Evolutionary conservation across 208 protist species (phyloP), one percentile per base, ranked within the genome.

Genomic region (Angomonas ambiguus): DNA sequence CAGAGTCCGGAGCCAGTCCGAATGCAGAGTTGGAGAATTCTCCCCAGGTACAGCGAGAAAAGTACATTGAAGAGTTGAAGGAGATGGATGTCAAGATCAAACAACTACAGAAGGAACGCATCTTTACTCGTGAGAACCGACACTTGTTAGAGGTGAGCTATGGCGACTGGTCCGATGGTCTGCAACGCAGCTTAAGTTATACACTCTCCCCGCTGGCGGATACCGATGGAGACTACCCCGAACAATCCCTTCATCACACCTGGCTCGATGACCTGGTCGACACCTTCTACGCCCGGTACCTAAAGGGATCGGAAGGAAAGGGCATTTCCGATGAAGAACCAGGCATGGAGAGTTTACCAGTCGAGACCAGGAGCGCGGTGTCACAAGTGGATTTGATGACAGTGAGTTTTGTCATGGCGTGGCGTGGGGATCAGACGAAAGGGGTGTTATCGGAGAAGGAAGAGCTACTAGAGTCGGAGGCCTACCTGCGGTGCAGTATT

Each of bases 221-320:
- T 34, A 81, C 80, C 2, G 84, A 91, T 31, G 88, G 88, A 53
- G 69, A 77, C 56, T 94, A 85, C 73, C 72, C 80, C 2, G 16
- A 38, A 2, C 10, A 20, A 2, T 28, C 31, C 45, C 59, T 18
- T 1, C 58, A 62, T 11, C 70, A 65, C 35, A 74, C 61, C 60
- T 93, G 87, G 87, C 60, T 90, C 0, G 69, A 88, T 61, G 74
- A 66, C 16, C 72, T 93, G 18, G 35, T 88, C 30, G 24, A 42
- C 11, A 41, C 28, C 22, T 87, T 85, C 41, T 67, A 11, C 33
- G 62, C 51, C 30, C n/a, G 25, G 34, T 18, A 30, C 32, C 63
- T 2, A 13, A 20, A 11, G 58, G 25, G 18, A 32, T 45, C 16
- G 53, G n/a, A 25, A 18, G 35, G 32, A 13, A 41, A 5, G 49